Evolutionary conservation across 768 basidiomycete genomes (phyloP).

Genomic region (Trichaptum fuscoviolaceum): DNA sequence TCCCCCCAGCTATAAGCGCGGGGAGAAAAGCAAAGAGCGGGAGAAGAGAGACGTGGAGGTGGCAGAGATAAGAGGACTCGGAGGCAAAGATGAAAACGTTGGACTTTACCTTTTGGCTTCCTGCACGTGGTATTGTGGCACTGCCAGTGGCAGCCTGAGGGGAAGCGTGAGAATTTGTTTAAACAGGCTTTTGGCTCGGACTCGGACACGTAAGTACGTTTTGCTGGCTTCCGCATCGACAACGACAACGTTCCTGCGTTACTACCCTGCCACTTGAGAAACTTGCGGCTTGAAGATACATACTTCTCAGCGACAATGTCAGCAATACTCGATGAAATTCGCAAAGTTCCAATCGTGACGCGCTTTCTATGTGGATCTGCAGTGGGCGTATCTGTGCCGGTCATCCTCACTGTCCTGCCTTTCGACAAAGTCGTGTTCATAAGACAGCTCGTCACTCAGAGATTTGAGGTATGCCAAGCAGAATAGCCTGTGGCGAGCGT

Average conservation of each 20-base stretch:
- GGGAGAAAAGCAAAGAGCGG: not conserved
- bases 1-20: not conserved
- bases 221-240: not conserved
- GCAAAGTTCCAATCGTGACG: constrained; percentile 81
- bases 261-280: not conserved
- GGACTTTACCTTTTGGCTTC: not conserved
- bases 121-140: constrained; percentile 13
- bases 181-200: not conserved
- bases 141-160: constrained; percentile 10
- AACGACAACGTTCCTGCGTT: not conserved
- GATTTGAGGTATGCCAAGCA: constrained; percentile 44
- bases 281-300: not conserved
- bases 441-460: constrained; percentile 34
- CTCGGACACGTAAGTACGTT: not conserved
- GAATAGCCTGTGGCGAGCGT: not conserved
- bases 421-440: constrained; percentile 53
- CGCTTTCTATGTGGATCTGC: constrained; percentile 61
- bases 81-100: not conserved
- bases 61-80: too few species aligned
- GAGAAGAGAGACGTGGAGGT: not conserved
- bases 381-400: constrained; percentile 53
- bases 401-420: constrained; percentile 48
- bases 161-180: not conserved
- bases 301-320: not conserved
- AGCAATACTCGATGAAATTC: constrained; percentile 42